These are phyloP conservation scores for Medicago ruthenica DNA, from an alignment of 306 rosid species.

Conservation along the genomic window DNA sequence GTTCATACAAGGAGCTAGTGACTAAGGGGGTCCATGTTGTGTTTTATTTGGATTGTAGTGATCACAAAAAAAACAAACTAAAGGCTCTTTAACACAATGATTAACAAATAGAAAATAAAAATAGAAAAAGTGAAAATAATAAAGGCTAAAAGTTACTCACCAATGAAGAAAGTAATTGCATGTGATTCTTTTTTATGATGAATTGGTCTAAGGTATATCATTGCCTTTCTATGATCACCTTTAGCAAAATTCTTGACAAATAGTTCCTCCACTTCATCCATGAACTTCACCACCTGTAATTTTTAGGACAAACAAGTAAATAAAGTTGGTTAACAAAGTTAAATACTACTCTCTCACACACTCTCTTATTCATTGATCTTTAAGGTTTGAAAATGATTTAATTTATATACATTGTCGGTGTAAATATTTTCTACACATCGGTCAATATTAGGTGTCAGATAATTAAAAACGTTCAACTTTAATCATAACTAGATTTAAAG, in stretches of 20 bases:
- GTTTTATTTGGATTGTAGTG: constrained; percentile 50
- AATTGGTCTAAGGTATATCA: constrained; percentile 91
- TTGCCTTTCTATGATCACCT: constrained; percentile 86
- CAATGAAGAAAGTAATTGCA: constrained; percentile 85
- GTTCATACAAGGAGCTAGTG: constrained; percentile 49
- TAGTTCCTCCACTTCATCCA: constrained; percentile 87
- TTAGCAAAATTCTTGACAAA: constrained; percentile 71
- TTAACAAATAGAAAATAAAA: constrained; percentile 43
- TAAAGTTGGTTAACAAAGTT: constrained; percentile 35
- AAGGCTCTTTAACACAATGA: constrained; percentile 46
- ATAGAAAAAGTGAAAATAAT: neutral
- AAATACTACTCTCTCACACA: neutral
- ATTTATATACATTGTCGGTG: too few species aligned
- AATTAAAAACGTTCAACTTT: neutral
- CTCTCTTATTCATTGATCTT: neutral
- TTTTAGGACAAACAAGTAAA: constrained; percentile 50
- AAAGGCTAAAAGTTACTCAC: constrained; percentile 56
- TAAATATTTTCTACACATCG: too few species aligned
- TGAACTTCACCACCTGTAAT: constrained; percentile 73
- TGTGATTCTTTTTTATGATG: constrained; percentile 87
- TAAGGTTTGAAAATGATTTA: too few species aligned
- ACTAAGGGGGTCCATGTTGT: constrained; percentile 55
- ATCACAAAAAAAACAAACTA: constrained; percentile 53
- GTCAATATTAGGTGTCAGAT: too few species aligned
- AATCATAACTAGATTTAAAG: neutral